Conservation (phyloP, 1,284 basidiomycete species). For the Bondarzewia mesenterica region DNA sequence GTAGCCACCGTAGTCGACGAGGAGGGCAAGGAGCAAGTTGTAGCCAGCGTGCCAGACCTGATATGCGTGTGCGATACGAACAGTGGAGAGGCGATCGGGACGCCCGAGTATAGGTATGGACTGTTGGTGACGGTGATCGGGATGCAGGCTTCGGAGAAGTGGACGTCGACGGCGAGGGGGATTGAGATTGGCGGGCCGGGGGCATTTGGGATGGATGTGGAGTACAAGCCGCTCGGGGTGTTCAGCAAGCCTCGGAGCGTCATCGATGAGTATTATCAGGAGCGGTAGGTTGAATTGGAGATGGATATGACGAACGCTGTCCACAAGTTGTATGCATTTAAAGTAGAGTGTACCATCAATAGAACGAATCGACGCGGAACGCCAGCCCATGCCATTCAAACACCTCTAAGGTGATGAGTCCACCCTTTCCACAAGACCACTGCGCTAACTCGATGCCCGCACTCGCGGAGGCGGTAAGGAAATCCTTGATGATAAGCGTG, state of each 20-base stretch:
- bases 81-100: background rate
- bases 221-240: background rate
- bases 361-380: too few species aligned
- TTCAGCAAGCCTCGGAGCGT: background rate
- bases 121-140: background rate
- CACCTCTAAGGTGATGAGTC: too few species aligned
- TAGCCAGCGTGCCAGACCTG: background rate
- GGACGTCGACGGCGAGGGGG: background rate
- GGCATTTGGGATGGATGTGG: background rate
- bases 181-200: background rate
- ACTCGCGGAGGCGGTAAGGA: too few species aligned
- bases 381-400: too few species aligned
- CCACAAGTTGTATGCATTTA: too few species aligned
- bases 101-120: background rate
- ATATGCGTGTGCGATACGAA: background rate
- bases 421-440: too few species aligned
- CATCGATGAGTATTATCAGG: background rate
- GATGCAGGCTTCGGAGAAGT: background rate
- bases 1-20: background rate
- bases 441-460: too few species aligned
- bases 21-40: background rate
- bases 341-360: too few species aligned
- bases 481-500: too few species aligned
- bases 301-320: too few species aligned
- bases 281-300: too few species aligned